These are phyloP conservation scores for Rhododendron simsii DNA, from an alignment of 148 eudicot genomes.

Conservation along the genomic window DNA sequence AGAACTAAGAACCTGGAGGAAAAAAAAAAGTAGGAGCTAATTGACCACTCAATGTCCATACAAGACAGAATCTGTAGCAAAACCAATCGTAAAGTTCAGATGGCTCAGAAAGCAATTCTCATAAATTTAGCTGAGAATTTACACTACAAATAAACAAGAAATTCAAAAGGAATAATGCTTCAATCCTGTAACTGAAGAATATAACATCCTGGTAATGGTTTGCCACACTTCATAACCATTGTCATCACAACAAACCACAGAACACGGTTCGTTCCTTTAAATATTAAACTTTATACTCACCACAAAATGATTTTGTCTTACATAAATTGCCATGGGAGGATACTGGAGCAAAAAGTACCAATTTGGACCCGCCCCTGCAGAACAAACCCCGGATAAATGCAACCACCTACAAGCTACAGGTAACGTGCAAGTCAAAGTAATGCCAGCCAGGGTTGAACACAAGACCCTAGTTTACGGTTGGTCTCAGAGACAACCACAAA, in stretches of 20 bases:
- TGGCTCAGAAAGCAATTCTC: not conserved
- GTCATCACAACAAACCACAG: not conserved
- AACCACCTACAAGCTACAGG: not conserved
- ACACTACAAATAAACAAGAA: not conserved
- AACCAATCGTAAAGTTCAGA: not conserved
- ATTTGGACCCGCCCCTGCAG: not conserved
- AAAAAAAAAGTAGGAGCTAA: not conserved
- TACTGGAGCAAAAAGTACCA: not conserved
- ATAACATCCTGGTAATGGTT: not conserved
- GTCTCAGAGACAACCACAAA: not conserved
- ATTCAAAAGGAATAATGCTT: not conserved
- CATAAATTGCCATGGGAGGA: not conserved
- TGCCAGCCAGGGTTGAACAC: not conserved
- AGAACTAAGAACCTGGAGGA: slow-evolving; percentile 41
- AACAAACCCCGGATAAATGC: not conserved
- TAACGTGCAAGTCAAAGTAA: not conserved
- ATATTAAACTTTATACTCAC: not conserved
- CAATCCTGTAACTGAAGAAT: not conserved
- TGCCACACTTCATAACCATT: not conserved
- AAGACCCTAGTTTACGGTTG: not conserved
- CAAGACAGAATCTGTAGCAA: not conserved
- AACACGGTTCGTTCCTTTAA: not conserved
- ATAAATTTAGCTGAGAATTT: not conserved
- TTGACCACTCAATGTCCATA: not conserved
- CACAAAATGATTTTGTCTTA: not conserved